Evolutionary conservation across 106 monocot genomes (phyloP).

Genomic region (Iris macrosiphon): DNA sequence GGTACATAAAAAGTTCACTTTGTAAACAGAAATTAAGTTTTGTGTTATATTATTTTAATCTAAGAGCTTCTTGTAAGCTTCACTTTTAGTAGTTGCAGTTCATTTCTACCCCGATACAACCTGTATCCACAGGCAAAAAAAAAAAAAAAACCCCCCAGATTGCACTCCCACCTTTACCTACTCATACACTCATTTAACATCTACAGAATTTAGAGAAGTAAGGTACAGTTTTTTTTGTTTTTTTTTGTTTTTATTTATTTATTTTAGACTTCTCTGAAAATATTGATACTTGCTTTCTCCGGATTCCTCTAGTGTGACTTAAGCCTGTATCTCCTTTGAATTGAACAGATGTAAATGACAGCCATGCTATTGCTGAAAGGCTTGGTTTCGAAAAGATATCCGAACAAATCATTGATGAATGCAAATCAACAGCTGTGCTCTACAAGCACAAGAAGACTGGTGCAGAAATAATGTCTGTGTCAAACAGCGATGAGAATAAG

Average conservation of each 20-base stretch:
- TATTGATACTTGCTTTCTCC: not conserved
- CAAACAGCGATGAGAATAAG: conserved; percentile 94
- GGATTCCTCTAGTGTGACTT: too few species aligned
- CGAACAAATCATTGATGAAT: conserved; percentile 80
- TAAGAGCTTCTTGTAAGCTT: too few species aligned
- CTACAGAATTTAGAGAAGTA: too few species aligned
- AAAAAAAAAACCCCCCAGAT: too few species aligned
- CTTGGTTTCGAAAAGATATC: conserved; percentile 90
- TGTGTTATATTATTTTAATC: too few species aligned
- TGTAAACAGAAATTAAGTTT: too few species aligned
- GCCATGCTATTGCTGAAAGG: conserved; percentile 55
- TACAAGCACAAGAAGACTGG: conserved; percentile 97
- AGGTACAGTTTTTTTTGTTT: not conserved
- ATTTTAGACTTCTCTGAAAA: not conserved
- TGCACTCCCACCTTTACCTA: too few species aligned
- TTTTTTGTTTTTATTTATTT: not conserved
- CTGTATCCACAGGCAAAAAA: too few species aligned
- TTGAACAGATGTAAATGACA: conserved; percentile 34
- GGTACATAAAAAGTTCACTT: too few species aligned
- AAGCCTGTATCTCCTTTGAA: conserved; percentile 6
- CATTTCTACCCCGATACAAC: too few species aligned
- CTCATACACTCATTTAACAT: too few species aligned
- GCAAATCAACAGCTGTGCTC: conserved; percentile 84
- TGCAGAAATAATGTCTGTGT: conserved; percentile 95
- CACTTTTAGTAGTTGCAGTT: too few species aligned